A percentile compares a stretch with the other conserved stretches of the same genome.
These are phyloP conservation scores for Cadophora malorum DNA, from an alignment of 2,329 filamentous ascomycete genomes.

Conservation along the genomic window DNA sequence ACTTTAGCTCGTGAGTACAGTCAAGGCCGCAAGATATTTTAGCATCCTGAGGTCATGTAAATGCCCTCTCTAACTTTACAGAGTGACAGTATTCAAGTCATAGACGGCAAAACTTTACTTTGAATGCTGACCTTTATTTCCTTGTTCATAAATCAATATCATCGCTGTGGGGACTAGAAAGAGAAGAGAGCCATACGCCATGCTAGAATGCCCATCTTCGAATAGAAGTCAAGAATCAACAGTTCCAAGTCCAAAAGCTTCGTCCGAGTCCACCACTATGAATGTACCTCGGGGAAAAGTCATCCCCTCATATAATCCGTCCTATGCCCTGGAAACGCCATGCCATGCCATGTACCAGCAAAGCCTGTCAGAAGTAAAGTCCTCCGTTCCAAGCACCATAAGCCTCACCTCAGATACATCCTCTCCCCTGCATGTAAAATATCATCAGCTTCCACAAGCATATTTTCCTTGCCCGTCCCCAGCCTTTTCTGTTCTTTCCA, in stretches of 20 bases:
- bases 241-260: background rate
- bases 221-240: background rate
- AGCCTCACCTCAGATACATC: background rate
- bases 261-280: background rate
- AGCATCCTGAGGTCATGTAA: too few relatives aligned
- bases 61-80: background rate
- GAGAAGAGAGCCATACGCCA: constrained; percentile 23
- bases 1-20: too few relatives aligned
- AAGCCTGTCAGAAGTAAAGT: background rate
- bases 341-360: background rate
- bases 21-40: too few relatives aligned
- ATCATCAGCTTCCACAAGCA: background rate
- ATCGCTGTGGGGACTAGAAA: background rate
- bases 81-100: background rate
- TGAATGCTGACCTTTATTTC: background rate
- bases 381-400: background rate
- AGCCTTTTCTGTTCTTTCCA: background rate
- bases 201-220: constrained; percentile 30
- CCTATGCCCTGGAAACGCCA: background rate
- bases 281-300: background rate
- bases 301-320: background rate
- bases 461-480: background rate
- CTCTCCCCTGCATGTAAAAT: background rate
- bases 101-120: background rate
- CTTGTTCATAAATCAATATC: background rate